Evolutionary conservation across 352 stramenopile species (phyloP), one percentile per base, ranked within the genome.

Genomic region (Phytophthora litchii): DNA sequence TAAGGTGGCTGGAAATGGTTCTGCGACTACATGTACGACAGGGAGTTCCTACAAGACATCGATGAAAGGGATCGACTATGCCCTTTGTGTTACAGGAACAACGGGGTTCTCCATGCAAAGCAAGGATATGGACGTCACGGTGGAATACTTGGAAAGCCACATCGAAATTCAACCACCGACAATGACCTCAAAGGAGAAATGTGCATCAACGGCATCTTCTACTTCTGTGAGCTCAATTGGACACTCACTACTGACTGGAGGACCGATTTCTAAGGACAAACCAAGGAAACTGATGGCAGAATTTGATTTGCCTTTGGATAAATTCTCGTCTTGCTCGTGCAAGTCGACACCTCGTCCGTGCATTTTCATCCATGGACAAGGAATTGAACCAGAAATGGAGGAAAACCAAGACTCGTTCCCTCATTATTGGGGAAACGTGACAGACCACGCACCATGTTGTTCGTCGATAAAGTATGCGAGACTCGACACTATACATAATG

Each of bases 71-170:
- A 27, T 53, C n/a, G 48, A 65, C 4, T 65, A 54, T 20, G 21
- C 34, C 0, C 1, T 65, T 8, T 65, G 56, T 37, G 25, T 27
- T 11, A 49, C 34, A 6, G 46, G 21, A 0, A 49, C 43, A 13
- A 41, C 45, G 11, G 60, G 53, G 0, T 51, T 68, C 8, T 50
- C 19, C 19, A 31, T 68, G 21, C 32, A 43, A 9, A 34, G 47
- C 3, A 54, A 3, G 10, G 48, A 54, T 27, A 49, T 65, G 56
- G 48, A 65, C 35, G 43, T 65, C 19, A 19, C 41, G 5, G 56
- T 65, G 31, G 49, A 65, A 17, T 42, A 41, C n/a, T 27, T 60
- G 1, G 41, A 59, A 12, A 65, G 48, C 29, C 48, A n/a, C 10
- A 43, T 65, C 11, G 48, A 60, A 3, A 59, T 65, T 32, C 14